Conservation (phyloP, 2,329 filamentous ascomycete species). For the Clonostachys sp. region DNA sequence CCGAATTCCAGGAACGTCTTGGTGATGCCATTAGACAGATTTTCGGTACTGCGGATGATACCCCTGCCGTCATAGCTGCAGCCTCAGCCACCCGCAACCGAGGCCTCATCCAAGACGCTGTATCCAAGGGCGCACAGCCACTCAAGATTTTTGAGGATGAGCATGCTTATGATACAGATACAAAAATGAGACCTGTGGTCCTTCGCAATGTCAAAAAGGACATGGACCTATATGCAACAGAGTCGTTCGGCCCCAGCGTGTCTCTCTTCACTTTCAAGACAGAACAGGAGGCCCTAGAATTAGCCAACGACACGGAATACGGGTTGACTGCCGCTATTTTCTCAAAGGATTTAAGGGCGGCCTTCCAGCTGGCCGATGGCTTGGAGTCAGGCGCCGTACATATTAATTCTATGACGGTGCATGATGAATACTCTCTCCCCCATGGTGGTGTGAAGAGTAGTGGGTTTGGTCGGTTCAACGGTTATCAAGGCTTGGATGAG, state of each 20-base stretch:
- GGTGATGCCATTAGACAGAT: slow-evolving; percentile 31
- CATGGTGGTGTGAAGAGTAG: slow-evolving; percentile 65
- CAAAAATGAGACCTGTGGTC: slow-evolving; percentile 12
- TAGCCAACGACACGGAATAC: slow-evolving; percentile 42
- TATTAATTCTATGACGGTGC: slow-evolving; percentile 57
- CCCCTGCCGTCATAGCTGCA: slow-evolving; percentile 65
- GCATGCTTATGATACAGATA: background rate
- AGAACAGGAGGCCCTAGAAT: slow-evolving; percentile 22
- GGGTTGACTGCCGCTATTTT: slow-evolving; percentile 54
- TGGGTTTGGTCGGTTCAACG: slow-evolving; percentile 56
- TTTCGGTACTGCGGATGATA: slow-evolving; percentile 53
- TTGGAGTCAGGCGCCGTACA: slow-evolving; percentile 57
- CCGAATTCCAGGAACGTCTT: slow-evolving; percentile 26
- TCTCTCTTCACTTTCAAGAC: slow-evolving; percentile 19
- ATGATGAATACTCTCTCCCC: slow-evolving; percentile 58
- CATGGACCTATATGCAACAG: slow-evolving; percentile 24
- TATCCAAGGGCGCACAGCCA: background rate
- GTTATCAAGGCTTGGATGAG: slow-evolving; percentile 10
- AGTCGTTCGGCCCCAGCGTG: slow-evolving; percentile 29
- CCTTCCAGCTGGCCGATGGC: slow-evolving; percentile 36
- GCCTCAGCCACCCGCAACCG: slow-evolving; percentile 16
- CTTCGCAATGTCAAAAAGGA: slow-evolving; percentile 20
- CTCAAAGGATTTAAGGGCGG: slow-evolving; percentile 43
- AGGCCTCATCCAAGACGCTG: background rate
- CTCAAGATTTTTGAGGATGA: background rate